Percentiles rank a stretch among this genome's conserved stretches.
These are phyloP conservation scores for Saccharomycopsis javanensis DNA, from an alignment of 805 yeast genomes.

Conservation along the genomic window DNA sequence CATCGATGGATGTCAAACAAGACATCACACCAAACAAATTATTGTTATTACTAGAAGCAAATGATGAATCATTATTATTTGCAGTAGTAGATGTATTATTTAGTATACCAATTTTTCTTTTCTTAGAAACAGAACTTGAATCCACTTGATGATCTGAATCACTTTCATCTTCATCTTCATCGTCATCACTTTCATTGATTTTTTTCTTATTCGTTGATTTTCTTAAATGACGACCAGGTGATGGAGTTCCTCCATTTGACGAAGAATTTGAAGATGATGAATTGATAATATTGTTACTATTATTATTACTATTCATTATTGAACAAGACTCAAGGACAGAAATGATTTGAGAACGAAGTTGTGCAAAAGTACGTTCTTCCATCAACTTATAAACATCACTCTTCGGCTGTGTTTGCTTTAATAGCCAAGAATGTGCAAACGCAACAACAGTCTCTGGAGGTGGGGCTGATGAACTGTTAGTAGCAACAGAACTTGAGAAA, in stretches of 20 bases:
- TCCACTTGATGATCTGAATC: background rate
- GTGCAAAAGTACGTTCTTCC: conserved; percentile 56
- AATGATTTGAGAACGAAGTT: conserved; percentile 27
- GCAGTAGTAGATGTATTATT: background rate
- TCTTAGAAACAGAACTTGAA: background rate
- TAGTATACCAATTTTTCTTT: background rate
- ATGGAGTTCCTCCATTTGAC: conserved; percentile 1
- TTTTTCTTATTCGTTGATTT: background rate
- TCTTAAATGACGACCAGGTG: background rate
- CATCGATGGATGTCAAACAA: conserved; percentile 3
- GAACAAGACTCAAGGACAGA: conserved; percentile 26
- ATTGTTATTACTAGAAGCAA: conserved; percentile 10
- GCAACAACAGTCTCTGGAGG: conserved; percentile 36
- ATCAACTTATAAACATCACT: conserved; percentile 67
- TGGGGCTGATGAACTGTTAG: conserved; percentile 22
- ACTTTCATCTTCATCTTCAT: background rate
- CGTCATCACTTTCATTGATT: background rate
- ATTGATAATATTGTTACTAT: background rate
- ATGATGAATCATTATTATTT: background rate
- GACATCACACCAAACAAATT: conserved; percentile 1
- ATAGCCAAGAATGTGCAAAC: conserved; percentile 69
- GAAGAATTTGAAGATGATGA: conserved; percentile 4
- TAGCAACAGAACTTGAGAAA: conserved; percentile 19
- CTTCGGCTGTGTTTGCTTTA: conserved; percentile 77
- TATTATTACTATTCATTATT: conserved; percentile 12